These are phyloP conservation scores for Ceratocystis smalleyi DNA, from an alignment of 2,329 filamentous ascomycete genomes.

Conservation along the genomic window DNA sequence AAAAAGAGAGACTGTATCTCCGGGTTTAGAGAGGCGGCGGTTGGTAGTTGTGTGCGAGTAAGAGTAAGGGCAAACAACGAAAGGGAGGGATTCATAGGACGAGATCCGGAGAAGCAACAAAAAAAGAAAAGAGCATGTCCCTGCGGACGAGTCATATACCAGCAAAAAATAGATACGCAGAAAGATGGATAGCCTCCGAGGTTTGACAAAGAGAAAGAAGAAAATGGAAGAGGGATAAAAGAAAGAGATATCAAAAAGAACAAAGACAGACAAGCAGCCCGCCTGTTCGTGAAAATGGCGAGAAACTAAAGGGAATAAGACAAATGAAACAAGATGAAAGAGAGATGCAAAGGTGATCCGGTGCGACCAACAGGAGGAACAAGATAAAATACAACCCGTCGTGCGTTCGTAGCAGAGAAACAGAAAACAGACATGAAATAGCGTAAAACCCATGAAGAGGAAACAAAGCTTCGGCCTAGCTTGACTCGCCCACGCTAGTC, in stretches of 20 bases:
- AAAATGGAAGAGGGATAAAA: not conserved
- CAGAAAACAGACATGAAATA: slow-evolving; percentile 2
- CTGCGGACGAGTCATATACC: slow-evolving; percentile 16
- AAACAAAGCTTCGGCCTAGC: not conserved
- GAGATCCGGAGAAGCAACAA: not conserved
- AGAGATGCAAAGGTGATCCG: not conserved
- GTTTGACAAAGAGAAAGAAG: slow-evolving; percentile 10
- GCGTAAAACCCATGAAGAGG: not conserved
- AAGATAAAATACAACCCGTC: slow-evolving; percentile 5
- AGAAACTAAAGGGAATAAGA: not conserved
- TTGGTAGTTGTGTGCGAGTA: too few species aligned
- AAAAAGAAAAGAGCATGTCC: slow-evolving; percentile 7
- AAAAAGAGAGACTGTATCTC: too few species aligned
- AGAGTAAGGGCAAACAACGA: not conserved
- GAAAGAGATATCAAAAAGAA: not conserved
- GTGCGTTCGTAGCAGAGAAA: not conserved
- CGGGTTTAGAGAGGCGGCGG: too few species aligned
- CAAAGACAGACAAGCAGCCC: too few species aligned
- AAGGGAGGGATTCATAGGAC: not conserved
- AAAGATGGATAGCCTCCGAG: slow-evolving; percentile 8
- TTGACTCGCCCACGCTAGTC: not conserved
- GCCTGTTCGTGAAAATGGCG: too few species aligned
- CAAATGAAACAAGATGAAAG: not conserved
- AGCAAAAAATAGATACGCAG: slow-evolving; percentile 12
- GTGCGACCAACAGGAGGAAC: not conserved